phyloP scores from a whole-genome alignment of 2,329 filamentous ascomycete genomes.

The Penicillium oxalicum region DNA sequence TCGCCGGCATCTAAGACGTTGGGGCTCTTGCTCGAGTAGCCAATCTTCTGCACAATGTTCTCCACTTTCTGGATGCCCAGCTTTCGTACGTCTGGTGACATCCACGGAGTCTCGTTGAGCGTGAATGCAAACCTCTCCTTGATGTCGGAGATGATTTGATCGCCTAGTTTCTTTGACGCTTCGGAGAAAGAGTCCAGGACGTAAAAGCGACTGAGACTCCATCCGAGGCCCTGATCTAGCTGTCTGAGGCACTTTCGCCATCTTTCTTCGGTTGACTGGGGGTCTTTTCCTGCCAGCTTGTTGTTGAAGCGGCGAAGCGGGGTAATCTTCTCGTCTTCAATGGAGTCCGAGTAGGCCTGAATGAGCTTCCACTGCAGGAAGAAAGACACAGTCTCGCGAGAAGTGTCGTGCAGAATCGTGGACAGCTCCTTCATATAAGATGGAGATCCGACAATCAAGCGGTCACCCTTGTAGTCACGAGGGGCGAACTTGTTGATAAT shows the following conservation, averaged over 20 bases:
- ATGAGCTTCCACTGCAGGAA: constrained; percentile 62
- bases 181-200: constrained; percentile 63
- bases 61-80: constrained; percentile 59
- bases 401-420: constrained; percentile 49
- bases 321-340: constrained; percentile 56
- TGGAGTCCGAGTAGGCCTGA: constrained; percentile 45
- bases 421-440: constrained; percentile 56
- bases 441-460: constrained; percentile 55
- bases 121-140: constrained; percentile 60
- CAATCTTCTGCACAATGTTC: constrained; percentile 63
- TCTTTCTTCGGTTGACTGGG: constrained; percentile 56
- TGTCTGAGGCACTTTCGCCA: constrained; percentile 60
- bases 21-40: constrained; percentile 59
- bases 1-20: constrained; percentile 54
- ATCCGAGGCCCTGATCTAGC: constrained; percentile 55
- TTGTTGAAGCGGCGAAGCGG: constrained; percentile 58
- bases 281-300: constrained; percentile 56
- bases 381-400: constrained; percentile 52
- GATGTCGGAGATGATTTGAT: constrained; percentile 65
- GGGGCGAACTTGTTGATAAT: constrained; percentile 52
- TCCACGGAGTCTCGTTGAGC: constrained; percentile 56
- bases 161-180: constrained; percentile 60
- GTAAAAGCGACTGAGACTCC: constrained; percentile 67
- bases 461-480: constrained; percentile 44
- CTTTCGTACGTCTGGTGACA: constrained; percentile 55